Base-by-base conservation (phyloP, 2,329 filamentous ascomycete species). In the Periglandula ipomoeae region DNA sequence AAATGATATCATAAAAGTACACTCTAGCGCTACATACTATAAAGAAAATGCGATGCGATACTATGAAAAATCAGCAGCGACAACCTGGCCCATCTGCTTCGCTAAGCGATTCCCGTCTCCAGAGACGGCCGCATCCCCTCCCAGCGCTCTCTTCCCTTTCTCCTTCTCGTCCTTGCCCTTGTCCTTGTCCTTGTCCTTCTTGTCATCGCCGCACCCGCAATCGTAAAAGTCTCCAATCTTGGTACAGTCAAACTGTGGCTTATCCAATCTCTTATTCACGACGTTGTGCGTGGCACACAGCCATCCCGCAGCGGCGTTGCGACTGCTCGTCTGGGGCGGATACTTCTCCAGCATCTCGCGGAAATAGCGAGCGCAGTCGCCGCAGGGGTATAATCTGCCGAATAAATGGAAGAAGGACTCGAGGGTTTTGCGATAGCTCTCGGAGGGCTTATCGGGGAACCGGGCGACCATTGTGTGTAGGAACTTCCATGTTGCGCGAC, bases 201-300 rank as follows among this genome's bases (percentile, higher is more conserved):
- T 71, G 17, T 73, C 79, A n/a, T 84, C 82, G 13, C 79, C 82
- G 58, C 82, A 86, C 0, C 82, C 82, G 59, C 82, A 86, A 60
- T 86, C 82, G 64, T 85, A 86, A 60, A 83, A 82, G 58, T 85
- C 82, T 15, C 81, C 81, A 59, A 86, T 82, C 26, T 81, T 78
- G 50, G 71, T 77, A 58, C 82, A 86, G 63, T 85, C 79, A 56
- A 85, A 86, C 11, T 73, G 52, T 4, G 72, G 67, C 65, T 85
- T 85, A 58, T 76, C 67, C 27, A 85, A 66, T 48, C 80, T 69
- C 65, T 77, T 72, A 59, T 86, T 86, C 50, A 86, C 82, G 55
- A 78, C 66, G 57, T 86, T 86, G 59, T 86, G 82, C 22, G 81
- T 74, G 61, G 80, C 79, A 59, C 82, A 86, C 13, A 82, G 74